A percentile compares a stretch with the other conserved stretches of the same genome.
Conservation (phyloP, 2,329 filamentous ascomycete species). For the Calonectria ilicicola region DNA sequence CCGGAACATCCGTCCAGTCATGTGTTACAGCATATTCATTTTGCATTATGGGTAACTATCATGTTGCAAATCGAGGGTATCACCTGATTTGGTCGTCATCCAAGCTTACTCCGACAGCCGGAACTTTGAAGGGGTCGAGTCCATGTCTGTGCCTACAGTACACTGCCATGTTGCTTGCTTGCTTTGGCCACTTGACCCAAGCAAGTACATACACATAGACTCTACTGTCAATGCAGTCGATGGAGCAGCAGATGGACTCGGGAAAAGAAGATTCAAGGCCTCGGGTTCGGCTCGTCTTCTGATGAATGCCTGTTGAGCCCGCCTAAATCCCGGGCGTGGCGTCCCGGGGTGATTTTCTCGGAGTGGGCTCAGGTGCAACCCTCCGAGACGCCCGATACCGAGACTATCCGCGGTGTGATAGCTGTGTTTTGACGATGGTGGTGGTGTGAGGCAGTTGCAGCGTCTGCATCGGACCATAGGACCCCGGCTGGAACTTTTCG, state of each 20-base stretch:
- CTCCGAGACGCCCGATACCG: constrained; percentile 19
- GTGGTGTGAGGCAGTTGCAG: constrained; percentile 25
- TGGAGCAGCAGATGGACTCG: not conserved
- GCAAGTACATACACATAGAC: too few relatives aligned
- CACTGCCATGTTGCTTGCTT: not conserved
- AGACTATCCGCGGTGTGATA: constrained; percentile 5
- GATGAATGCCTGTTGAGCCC: not conserved
- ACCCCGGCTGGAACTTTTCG: constrained; percentile 11
- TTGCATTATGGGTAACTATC: not conserved
- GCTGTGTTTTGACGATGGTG: not conserved
- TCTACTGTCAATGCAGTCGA: not conserved
- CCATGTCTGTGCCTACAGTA: not conserved
- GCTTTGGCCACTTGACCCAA: not conserved
- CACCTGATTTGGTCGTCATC: not conserved
- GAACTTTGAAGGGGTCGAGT: not conserved
- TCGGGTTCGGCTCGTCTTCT: not conserved
- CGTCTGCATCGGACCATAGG: constrained; percentile 17
- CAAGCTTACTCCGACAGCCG: not conserved
- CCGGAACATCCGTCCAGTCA: not conserved
- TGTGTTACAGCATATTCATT: not conserved
- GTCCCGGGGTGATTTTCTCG: not conserved
- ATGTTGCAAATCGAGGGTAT: not conserved
- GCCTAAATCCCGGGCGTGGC: constrained; percentile 20
- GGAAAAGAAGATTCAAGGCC: not conserved
- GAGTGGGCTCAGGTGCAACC: constrained; percentile 9